Evolutionary conservation across 2,329 filamentous ascomycete genomes (phyloP).

Genomic region (Dryadomyces quercivorus): DNA sequence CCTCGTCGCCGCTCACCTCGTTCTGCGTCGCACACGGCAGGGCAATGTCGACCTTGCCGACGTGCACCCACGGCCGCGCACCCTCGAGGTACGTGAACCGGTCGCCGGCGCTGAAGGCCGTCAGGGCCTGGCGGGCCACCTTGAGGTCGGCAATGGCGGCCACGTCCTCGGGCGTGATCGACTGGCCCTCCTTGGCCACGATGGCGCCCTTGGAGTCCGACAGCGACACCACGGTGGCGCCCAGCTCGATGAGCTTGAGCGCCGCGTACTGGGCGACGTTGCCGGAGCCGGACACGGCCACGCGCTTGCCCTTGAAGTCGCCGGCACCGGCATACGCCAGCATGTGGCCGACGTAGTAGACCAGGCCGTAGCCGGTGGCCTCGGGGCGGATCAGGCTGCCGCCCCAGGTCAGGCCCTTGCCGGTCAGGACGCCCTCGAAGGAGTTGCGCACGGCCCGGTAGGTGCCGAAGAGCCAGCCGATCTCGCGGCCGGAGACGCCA

Average conservation of each 20-base stretch:
- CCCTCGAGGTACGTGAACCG: slow-evolving; percentile 80
- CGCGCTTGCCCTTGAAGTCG: slow-evolving; percentile 78
- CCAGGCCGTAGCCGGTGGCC: slow-evolving; percentile 90
- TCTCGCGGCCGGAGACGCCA: slow-evolving; percentile 81
- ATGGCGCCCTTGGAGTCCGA: slow-evolving; percentile 85
- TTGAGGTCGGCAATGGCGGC: slow-evolving; percentile 72
- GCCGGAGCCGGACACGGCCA: slow-evolving; percentile 90
- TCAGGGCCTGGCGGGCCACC: slow-evolving; percentile 72
- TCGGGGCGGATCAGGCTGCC: slow-evolving; percentile 85
- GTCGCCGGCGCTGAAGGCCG: slow-evolving; percentile 49
- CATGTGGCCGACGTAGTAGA: slow-evolving; percentile 97
- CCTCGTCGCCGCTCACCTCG: slow-evolving; percentile 89
- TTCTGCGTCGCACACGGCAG: slow-evolving; percentile 95
- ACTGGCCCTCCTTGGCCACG: slow-evolving; percentile 52
- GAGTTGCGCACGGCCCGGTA: slow-evolving; percentile 81
- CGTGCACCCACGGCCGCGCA: slow-evolving; percentile 82
- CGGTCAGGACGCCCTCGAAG: slow-evolving; percentile 93
- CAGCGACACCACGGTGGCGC: slow-evolving; percentile 81
- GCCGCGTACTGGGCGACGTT: slow-evolving; percentile 98
- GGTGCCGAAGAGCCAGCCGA: slow-evolving; percentile 88
- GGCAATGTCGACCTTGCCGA: slow-evolving; percentile 79
- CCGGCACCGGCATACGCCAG: slow-evolving; percentile 82
- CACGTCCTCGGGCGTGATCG: slow-evolving; percentile 71
- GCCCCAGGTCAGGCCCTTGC: slow-evolving; percentile 89
- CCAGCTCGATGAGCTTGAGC: slow-evolving; percentile 92